Conservation (phyloP, 371 early-diverging fungal species). For the Mucor saturninus region DNA sequence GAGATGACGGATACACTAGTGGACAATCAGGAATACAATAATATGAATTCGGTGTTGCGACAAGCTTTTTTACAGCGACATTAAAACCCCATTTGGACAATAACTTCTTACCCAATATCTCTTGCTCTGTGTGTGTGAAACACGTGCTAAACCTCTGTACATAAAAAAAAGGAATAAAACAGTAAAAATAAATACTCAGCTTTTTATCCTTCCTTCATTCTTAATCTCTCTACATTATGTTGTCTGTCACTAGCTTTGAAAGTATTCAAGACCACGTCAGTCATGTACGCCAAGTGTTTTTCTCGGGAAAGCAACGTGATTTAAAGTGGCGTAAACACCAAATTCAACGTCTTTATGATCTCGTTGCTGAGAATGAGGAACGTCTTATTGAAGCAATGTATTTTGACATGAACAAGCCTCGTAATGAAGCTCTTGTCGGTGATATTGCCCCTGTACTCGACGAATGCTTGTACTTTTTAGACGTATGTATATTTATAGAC, state of each 20-base stretch:
- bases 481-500: slow-evolving; percentile 27
- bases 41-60: slow-evolving; percentile 22
- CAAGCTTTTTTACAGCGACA: slow-evolving; percentile 33
- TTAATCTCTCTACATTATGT: slow-evolving; percentile 4
- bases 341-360: slow-evolving; percentile 65
- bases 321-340: slow-evolving; percentile 71
- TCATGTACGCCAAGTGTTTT: slow-evolving; percentile 39
- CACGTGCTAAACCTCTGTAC: background rate
- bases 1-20: slow-evolving; percentile 20
- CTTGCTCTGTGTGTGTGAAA: background rate
- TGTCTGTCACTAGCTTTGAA: slow-evolving; percentile 36
- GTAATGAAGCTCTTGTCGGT: slow-evolving; percentile 58
- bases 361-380: slow-evolving; percentile 72
- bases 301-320: slow-evolving; percentile 41
- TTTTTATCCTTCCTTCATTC: background rate
- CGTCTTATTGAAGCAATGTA: slow-evolving; percentile 61
- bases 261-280: slow-evolving; percentile 44
- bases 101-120: background rate
- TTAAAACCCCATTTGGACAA: slow-evolving; percentile 5
- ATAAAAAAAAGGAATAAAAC: background rate
- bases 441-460: slow-evolving; percentile 69
- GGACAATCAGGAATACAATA: slow-evolving; percentile 6
- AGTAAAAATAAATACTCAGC: background rate
- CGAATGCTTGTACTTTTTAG: slow-evolving; percentile 54
- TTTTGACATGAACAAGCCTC: slow-evolving; percentile 71